Evolutionary conservation across 1,284 basidiomycete species (phyloP).

Genomic region (Cryptococcus sp.): DNA sequence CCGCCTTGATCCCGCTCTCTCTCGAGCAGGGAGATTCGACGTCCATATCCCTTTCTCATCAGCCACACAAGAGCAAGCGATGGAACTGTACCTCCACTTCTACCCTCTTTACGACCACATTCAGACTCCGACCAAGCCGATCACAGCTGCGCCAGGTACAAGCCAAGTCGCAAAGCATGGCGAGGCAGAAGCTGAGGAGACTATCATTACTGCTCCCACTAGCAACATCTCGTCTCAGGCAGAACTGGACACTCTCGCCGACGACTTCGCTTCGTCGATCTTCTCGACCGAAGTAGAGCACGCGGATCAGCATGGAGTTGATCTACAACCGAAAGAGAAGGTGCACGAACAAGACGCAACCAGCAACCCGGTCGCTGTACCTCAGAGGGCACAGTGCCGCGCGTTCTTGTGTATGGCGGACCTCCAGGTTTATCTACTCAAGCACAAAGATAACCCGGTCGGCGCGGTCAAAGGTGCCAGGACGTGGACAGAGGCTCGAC

Average conservation of each 20-base stretch:
- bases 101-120: conserved; percentile 60
- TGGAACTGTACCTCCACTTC: conserved; percentile 76
- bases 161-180: neutral
- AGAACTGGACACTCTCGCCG: conserved; percentile 21
- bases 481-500: conserved; percentile 16
- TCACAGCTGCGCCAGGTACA: neutral
- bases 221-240: conserved; percentile 5
- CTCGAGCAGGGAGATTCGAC: conserved; percentile 40
- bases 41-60: conserved; percentile 26
- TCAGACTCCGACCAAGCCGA: conserved; percentile 3
- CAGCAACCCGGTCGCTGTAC: too few species aligned
- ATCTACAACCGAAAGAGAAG: neutral
- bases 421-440: conserved; percentile 69
- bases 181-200: neutral
- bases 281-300: conserved; percentile 9
- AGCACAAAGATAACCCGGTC: conserved; percentile 34
- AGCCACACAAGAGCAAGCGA: conserved; percentile 78
- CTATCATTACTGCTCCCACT: neutral
- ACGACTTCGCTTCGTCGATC: conserved; percentile 16
- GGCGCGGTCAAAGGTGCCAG: conserved; percentile 25
- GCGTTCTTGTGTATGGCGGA: conserved; percentile 70
- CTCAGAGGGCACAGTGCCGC: too few species aligned
- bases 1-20: conserved; percentile 38
- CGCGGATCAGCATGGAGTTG: neutral
- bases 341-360: neutral